Evolutionary conservation across 768 basidiomycete species (phyloP), one percentile per base, ranked within the genome.

Genomic region (Zangia roseola): DNA sequence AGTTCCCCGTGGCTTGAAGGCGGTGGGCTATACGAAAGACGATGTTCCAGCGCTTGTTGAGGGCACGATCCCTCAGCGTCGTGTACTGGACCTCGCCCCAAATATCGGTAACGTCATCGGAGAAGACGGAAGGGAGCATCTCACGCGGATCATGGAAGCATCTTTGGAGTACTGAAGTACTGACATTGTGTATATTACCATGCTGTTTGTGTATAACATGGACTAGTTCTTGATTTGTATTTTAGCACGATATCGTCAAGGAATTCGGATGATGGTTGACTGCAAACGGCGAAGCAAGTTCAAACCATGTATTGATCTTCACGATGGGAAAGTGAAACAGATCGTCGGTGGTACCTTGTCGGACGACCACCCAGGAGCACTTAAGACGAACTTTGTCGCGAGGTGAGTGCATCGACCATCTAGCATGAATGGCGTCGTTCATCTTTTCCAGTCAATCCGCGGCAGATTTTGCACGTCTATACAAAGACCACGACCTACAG

Each of bases 271-370:
- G 21, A 67, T 62, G 66, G 37, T 59, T 45, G 53, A 50, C 47
- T 38, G 49, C 44, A 57, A 35, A 49, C 60, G 61, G 21, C 61
- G 57, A 44, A 81, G 77, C 59, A 65, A 78, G 40, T 95, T 97
- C 73, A 78, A 87, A 47, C 97, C 97, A 17, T 99, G 97, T 66
- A 97, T 99, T 59, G 97, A 99, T 69, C 80, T 99, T 14, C 97
- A 99, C 70, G 80, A 86, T 50, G 97, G 97, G 6, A 78, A 92
- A 60, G 97, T 99, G 49, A 98, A 98, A 71, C 97, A 99, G 71
- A 97, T 99, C 46, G 91, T 99, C 13, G 97, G 97, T 36, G 92
- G 94, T 4, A 94, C 93, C 5, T 77, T 99, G 25, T 89, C 88
- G 17, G 87, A 91, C 43, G 58, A 68, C 20, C 64, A 79, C 28